A percentile compares a stretch with the other conserved stretches of the same genome.
phyloP scores from a whole-genome alignment of 768 basidiomycete species.

The Lanmaoa rubissima region DNA sequence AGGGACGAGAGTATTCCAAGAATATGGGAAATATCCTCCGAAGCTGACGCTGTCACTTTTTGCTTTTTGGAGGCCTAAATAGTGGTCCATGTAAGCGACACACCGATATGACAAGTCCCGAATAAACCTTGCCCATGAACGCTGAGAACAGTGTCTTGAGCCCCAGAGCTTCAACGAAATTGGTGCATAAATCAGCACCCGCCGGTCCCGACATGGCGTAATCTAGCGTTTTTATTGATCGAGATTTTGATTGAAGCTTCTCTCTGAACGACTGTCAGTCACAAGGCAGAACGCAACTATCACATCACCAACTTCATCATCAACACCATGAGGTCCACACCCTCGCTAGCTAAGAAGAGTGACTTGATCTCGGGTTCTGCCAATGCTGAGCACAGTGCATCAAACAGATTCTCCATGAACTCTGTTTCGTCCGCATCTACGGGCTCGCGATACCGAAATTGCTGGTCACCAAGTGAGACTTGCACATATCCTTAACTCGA shows the following conservation, averaged over 20 bases:
- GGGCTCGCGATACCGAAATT: slow-evolving; percentile 86
- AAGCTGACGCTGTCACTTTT: slow-evolving; percentile 52
- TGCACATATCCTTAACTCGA: background rate
- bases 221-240: slow-evolving; percentile 88
- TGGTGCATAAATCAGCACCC: slow-evolving; percentile 69
- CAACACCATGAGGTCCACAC: slow-evolving; percentile 95
- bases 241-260: slow-evolving; percentile 74
- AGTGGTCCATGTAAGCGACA: slow-evolving; percentile 9
- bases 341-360: slow-evolving; percentile 85
- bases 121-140: slow-evolving; percentile 88
- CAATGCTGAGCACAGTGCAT: slow-evolving; percentile 82
- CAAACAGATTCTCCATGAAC: slow-evolving; percentile 98
- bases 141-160: slow-evolving; percentile 87
- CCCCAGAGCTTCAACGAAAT: slow-evolving; percentile 85
- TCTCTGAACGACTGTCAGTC: slow-evolving; percentile 49
- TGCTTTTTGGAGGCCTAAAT: slow-evolving; percentile 60
- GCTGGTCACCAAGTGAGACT: slow-evolving; percentile 43
- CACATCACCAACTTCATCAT: slow-evolving; percentile 83
- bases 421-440: slow-evolving; percentile 86
- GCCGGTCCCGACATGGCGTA: slow-evolving; percentile 82
- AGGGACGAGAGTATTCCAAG: slow-evolving; percentile 87
- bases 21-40: slow-evolving; percentile 85
- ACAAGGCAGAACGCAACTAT: background rate
- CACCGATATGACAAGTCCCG: background rate
- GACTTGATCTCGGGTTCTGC: slow-evolving; percentile 76